Conservation (phyloP, 768 basidiomycete species). For the Clitopilus hobsonii region DNA sequence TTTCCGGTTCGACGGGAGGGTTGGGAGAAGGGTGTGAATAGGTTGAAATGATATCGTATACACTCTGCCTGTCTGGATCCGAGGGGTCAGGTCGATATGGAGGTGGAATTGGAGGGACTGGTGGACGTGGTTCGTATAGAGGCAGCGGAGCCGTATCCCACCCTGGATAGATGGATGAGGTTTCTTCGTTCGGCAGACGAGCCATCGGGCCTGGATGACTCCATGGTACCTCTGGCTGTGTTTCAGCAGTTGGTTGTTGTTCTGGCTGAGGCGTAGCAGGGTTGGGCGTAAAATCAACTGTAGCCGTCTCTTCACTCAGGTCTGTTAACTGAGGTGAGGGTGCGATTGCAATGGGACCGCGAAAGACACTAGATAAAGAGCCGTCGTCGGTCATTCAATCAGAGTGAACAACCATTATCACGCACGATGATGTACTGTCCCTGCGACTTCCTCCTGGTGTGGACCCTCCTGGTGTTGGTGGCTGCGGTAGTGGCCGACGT, state of each 20-base stretch:
- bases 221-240: neutral
- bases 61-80: neutral
- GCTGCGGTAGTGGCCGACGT: neutral
- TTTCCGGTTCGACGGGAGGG: neutral
- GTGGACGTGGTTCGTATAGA: neutral
- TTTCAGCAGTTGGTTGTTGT: neutral
- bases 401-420: neutral
- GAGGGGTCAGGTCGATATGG: neutral
- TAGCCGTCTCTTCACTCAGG: neutral
- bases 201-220: neutral
- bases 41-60: neutral
- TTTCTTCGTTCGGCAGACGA: neutral
- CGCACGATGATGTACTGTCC: neutral
- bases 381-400: neutral
- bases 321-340: neutral
- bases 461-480: neutral
- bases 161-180: neutral
- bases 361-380: neutral
- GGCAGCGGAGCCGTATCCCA: neutral
- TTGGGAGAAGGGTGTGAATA: neutral
- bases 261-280: neutral
- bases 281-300: neutral
- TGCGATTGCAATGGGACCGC: neutral
- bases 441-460: neutral
- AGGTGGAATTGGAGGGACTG: neutral